Evolutionary conservation across 169 alveolate genomes (phyloP), one percentile per base, ranked within the genome.

Genomic region (Cryptosporidium xiaoi): DNA sequence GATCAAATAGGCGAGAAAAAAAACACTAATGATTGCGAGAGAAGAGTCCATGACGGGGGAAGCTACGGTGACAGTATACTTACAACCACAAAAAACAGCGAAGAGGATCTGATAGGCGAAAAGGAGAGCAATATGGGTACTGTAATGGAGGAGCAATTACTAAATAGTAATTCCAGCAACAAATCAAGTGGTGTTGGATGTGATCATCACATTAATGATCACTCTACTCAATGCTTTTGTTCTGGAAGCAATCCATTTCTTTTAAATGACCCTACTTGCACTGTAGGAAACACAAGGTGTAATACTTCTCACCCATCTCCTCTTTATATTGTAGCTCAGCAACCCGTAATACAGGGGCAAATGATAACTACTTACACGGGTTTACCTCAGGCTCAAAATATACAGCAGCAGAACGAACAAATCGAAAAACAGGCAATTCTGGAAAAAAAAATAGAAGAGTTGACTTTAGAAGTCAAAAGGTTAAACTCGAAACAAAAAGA

Each of bases 291-390:
- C 10, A 29, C 65, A 51, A 69, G 44, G 10, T 31, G 27, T 15
- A 69, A 56, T 31, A 31, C 65, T 53, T 64, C 83, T 40, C 83
- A 53, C 36, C 83, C 66, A 1, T 77, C 87, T 3, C 65, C 87
- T 20, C 12, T 77, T 7, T 77, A 60, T 44, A 48, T 77, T 18
- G 62, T 77, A 12, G 40, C 87, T 44, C 77, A 56, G 13, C 87
- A 68, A 24, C 87, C 87, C 6, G 34, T 77, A 12, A 56, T 77
- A 31, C 69, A 56, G 64, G 71, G 77, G 18, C 71, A 77, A 18
- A 44, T 77, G 85, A 36, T 69, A 33, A 69, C 51, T 31, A 18
- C 83, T 31, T 40, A 40, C 1, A 3, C 48, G 48, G 87, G 69
- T 24, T 40, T 62, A 13, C 7, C 24, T 34, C 48, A 40, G 10